phyloP scores from a whole-genome alignment of 2,329 filamentous ascomycete species.

The Fusarium pseudonygamai region DNA sequence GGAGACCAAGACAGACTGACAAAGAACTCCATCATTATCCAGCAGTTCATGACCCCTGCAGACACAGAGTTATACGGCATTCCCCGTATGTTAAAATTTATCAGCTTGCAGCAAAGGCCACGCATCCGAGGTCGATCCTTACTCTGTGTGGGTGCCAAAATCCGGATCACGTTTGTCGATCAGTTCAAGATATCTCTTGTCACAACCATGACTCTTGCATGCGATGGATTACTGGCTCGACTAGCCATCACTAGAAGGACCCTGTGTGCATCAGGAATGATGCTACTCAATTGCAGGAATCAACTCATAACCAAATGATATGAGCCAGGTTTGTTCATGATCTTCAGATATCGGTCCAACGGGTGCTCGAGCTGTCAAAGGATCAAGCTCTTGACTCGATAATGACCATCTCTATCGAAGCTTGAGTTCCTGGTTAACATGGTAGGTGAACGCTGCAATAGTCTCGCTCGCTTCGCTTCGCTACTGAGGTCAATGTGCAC shows the following conservation, averaged over 20 bases:
- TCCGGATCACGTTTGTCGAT: slow-evolving; percentile 19
- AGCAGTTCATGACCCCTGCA: not conserved
- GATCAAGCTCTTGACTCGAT: not conserved
- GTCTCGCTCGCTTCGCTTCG: not conserved
- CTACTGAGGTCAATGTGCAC: not conserved
- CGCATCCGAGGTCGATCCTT: slow-evolving; percentile 12
- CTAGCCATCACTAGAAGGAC: not conserved
- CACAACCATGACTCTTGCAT: not conserved
- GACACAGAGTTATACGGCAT: not conserved
- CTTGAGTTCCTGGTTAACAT: not conserved
- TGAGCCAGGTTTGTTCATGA: not conserved
- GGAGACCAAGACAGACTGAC: not conserved
- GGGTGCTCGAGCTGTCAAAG: not conserved
- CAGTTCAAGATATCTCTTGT: not conserved
- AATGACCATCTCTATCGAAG: not conserved
- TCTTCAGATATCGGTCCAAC: not conserved
- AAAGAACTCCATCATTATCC: too few relatives aligned
- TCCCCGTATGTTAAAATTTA: not conserved
- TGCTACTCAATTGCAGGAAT: not conserved
- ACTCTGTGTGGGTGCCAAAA: not conserved
- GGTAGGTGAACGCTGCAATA: not conserved
- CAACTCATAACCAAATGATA: not conserved
- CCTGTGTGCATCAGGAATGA: not conserved
- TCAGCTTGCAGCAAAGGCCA: not conserved
- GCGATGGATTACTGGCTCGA: not conserved